These are phyloP conservation scores for Colletotrichum cordylinicola DNA, from an alignment of 2,329 filamentous ascomycete genomes.

Conservation along the genomic window DNA sequence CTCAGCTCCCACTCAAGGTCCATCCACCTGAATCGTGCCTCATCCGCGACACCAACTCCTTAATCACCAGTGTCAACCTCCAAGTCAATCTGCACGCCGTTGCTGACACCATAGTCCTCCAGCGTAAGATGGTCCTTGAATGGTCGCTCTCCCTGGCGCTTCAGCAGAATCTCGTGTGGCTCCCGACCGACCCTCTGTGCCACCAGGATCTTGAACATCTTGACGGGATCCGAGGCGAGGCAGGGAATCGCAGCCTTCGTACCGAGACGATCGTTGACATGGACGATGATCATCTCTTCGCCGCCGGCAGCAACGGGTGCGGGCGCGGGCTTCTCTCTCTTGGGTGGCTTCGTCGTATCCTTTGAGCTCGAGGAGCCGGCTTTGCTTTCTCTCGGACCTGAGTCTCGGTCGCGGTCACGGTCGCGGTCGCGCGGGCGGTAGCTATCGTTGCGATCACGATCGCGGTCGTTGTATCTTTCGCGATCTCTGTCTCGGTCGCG, in stretches of 20 bases:
- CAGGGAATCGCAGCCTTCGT: slow-evolving; percentile 96
- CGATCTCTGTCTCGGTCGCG: slow-evolving; percentile 28
- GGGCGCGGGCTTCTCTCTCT: slow-evolving; percentile 34
- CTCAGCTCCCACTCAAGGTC: neutral
- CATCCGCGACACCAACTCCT: slow-evolving; percentile 23
- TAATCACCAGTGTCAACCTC: slow-evolving; percentile 68
- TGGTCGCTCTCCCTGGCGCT: slow-evolving; percentile 88
- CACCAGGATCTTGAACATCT: slow-evolving; percentile 89
- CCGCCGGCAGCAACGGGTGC: slow-evolving; percentile 38
- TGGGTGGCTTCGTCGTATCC: slow-evolving; percentile 29
- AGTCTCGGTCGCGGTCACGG: slow-evolving; percentile 24
- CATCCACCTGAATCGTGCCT: neutral
- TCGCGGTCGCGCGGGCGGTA: slow-evolving; percentile 36
- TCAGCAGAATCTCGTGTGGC: slow-evolving; percentile 89
- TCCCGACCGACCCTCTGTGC: slow-evolving; percentile 88
- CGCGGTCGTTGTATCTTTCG: slow-evolving; percentile 32
- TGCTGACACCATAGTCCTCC: slow-evolving; percentile 92
- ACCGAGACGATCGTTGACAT: slow-evolving; percentile 93
- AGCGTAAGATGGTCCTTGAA: slow-evolving; percentile 91
- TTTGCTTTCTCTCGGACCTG: slow-evolving; percentile 29
- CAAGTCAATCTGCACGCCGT: slow-evolving; percentile 76
- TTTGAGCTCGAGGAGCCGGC: slow-evolving; percentile 32
- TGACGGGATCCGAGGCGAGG: slow-evolving; percentile 81
- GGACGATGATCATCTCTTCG: slow-evolving; percentile 91
- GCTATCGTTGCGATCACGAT: slow-evolving; percentile 39